Conservation (phyloP, 2,329 filamentous ascomycete genomes). For the Alternaria brassicae region DNA sequence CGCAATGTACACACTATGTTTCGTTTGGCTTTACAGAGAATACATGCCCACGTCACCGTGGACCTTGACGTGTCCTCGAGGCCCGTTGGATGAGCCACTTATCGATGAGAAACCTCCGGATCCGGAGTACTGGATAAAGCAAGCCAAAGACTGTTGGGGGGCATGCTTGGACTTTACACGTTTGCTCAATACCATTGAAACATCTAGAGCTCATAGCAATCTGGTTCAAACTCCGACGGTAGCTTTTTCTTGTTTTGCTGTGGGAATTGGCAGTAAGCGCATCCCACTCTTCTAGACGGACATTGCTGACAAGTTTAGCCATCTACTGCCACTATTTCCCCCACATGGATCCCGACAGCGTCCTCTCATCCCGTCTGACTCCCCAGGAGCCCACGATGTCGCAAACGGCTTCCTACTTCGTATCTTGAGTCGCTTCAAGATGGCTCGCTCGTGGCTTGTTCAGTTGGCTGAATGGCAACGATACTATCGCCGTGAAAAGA, state of each 20-base stretch:
- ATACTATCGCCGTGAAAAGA: slow-evolving; percentile 19
- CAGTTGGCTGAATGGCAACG: slow-evolving; percentile 17
- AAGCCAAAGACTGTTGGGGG: slow-evolving; percentile 68
- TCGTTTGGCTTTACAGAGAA: slow-evolving; percentile 72
- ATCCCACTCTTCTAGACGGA: neutral
- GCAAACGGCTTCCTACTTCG: slow-evolving; percentile 24
- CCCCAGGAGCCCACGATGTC: slow-evolving; percentile 27
- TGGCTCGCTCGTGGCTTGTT: slow-evolving; percentile 21
- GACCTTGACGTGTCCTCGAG: slow-evolving; percentile 57
- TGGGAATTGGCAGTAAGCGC: slow-evolving; percentile 63
- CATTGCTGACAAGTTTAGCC: slow-evolving; percentile 42
- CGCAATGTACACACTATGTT: slow-evolving; percentile 69
- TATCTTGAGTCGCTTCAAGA: slow-evolving; percentile 24
- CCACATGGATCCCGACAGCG: slow-evolving; percentile 67
- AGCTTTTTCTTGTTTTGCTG: slow-evolving; percentile 71
- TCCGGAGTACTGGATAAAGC: slow-evolving; percentile 66
- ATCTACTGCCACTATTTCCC: slow-evolving; percentile 73
- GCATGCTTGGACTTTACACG: slow-evolving; percentile 70
- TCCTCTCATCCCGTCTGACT: slow-evolving; percentile 52
- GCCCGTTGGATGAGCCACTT: slow-evolving; percentile 64
- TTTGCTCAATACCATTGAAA: slow-evolving; percentile 61
- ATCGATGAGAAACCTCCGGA: slow-evolving; percentile 18
- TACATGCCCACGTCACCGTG: slow-evolving; percentile 72
- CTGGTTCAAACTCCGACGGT: slow-evolving; percentile 73
- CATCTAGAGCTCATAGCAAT: slow-evolving; percentile 59